Evolutionary conservation across 2,329 filamentous ascomycete genomes (phyloP).

Genomic region (Nemania sp.): DNA sequence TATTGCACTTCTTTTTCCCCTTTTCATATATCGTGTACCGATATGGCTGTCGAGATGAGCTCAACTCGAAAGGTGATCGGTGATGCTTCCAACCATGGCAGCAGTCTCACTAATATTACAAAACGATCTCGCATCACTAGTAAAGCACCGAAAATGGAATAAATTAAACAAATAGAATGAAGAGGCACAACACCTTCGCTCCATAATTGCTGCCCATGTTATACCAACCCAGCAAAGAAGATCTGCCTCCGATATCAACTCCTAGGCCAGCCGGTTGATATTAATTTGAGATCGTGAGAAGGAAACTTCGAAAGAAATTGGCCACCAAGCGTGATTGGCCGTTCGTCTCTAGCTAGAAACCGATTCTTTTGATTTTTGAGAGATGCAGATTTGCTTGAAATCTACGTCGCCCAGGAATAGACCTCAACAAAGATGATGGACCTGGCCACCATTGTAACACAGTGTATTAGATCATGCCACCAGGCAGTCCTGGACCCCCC

Average conservation of each 20-base stretch:
- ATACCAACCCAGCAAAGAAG: constrained; percentile 23
- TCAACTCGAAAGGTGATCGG: neutral
- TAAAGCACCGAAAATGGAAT: constrained; percentile 4
- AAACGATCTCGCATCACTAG: neutral
- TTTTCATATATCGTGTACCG: constrained; percentile 12
- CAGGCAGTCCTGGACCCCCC: constrained; percentile 40
- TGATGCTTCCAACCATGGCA: neutral
- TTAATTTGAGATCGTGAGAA: constrained; percentile 24
- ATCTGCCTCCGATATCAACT: constrained; percentile 31
- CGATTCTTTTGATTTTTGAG: too few species aligned
- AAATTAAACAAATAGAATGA: neutral
- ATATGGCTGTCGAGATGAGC: constrained; percentile 5
- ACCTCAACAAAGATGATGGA: neutral
- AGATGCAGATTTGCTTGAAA: too few species aligned
- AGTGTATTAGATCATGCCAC: constrained; percentile 50
- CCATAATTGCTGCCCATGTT: constrained; percentile 21
- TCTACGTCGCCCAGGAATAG: too few species aligned
- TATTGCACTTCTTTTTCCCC: too few species aligned
- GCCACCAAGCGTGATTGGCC: too few species aligned
- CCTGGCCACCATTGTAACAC: neutral
- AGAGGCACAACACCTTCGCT: constrained; percentile 7
- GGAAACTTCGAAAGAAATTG: too few species aligned
- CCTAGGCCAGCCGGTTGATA: constrained; percentile 33
- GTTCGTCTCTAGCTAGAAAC: too few species aligned
- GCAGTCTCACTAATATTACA: neutral